Evolutionary conservation across 768 basidiomycete genomes (phyloP), one percentile per base, ranked within the genome.

Genomic region (Amyloporia xantha): DNA sequence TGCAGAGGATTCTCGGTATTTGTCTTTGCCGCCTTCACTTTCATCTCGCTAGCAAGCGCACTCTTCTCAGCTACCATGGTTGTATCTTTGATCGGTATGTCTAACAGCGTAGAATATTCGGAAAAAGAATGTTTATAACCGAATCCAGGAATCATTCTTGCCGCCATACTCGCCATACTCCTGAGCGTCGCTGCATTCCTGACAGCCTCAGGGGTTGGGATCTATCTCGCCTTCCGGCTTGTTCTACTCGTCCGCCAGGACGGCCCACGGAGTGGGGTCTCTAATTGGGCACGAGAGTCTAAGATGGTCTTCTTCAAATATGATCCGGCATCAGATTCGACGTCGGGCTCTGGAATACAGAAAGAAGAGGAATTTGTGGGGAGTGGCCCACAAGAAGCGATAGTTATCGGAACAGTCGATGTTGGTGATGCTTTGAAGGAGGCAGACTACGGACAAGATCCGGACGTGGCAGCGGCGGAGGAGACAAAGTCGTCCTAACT

Each of bases 1-100:
- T n/a, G 6, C n/a, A 44, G 43, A 5, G 43, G 43, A 12, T 44
- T 44, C 43, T 27, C 24, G 13, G 15, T 44, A 10, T 44, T 44
- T 20, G 26, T 44, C 25, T 44, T 44, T 17, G 25, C 43, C 3
- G 4, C 43, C 15, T 44, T 25, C 24, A 28, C 30, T 27, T 44
- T 44, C 43, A 17, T 44, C 24, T 25, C 24, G 4, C 21, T 44
- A 10, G 27, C 43, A 28, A 27, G 43, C 28, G 43, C 43, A 17
- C 6, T 44, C 28, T n/a, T 33, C 27, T 23, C 27, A 4, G 23
- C 43, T 6, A 17, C 43, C 9, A n/a, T 28, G 4, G 43, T 44
- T n/a, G 26, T 44, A 3, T 28, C 17, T 5, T 15, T 28, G 11
- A 13, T 25, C 26, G 27, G 43, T 44, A 33, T 15, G 43, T 44